Conservation (phyloP, 1,284 basidiomycete species). For the Austroboletus rostrupii region DNA sequence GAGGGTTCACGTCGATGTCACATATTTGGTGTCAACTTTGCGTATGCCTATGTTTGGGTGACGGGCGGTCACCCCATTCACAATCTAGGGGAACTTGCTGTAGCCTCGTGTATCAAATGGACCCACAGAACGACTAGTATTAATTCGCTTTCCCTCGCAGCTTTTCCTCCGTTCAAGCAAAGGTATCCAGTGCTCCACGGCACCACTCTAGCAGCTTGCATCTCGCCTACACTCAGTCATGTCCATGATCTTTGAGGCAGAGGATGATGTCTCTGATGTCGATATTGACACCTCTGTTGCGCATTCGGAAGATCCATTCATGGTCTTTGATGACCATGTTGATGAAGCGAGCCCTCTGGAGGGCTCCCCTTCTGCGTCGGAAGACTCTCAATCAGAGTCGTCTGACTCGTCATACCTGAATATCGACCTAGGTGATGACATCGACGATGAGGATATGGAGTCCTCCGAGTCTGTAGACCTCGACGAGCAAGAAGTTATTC, state of each 20-base stretch:
- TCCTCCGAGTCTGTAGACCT: constrained; percentile 14
- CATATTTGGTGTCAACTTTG: constrained; percentile 18
- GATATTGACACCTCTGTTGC: constrained; percentile 12
- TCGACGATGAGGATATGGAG: constrained; percentile 18
- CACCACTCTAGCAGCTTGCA: not conserved
- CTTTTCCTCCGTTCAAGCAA: not conserved
- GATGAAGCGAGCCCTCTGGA: constrained; percentile 4
- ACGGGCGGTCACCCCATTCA: constrained; percentile 6
- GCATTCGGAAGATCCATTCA: constrained; percentile 13
- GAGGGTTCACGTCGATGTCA: constrained; percentile 15
- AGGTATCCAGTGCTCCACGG: not conserved
- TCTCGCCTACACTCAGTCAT: constrained; percentile 3
- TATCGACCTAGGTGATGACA: constrained; percentile 12
- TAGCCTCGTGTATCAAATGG: constrained; percentile 12
- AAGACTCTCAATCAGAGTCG: constrained; percentile 16
- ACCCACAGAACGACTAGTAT: constrained; percentile 20
- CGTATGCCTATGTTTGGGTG: constrained; percentile 21
- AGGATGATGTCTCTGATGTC: constrained; percentile 8
- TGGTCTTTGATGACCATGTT: constrained; percentile 2
- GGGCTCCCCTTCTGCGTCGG: not conserved
- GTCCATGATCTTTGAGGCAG: constrained; percentile 19
- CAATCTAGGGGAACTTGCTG: not conserved
- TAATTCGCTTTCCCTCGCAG: not conserved
- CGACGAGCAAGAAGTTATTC: constrained; percentile 7
- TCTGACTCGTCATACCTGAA: constrained; percentile 23